phyloP scores from a whole-genome alignment of 225 moss, liverwort and hornwort species.

The Sphagnum contortum region DNA sequence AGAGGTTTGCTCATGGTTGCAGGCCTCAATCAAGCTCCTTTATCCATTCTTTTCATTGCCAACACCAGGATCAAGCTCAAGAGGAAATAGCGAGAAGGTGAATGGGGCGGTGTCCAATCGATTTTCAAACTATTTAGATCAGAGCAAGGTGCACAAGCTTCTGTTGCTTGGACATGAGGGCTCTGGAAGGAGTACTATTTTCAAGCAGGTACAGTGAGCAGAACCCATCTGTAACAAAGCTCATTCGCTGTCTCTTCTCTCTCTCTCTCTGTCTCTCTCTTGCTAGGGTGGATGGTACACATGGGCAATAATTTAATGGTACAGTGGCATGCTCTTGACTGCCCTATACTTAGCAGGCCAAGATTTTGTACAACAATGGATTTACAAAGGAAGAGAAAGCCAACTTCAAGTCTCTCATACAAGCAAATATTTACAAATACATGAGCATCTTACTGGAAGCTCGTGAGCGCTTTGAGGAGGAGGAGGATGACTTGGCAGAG shows the following conservation, averaged over 20 bases:
- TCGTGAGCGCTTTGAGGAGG: slow-evolving; percentile 94
- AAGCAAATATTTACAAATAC: slow-evolving; percentile 67
- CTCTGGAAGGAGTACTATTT: slow-evolving; percentile 91
- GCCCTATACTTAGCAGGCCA: slow-evolving; percentile 29
- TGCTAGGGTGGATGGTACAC: too few relatives aligned
- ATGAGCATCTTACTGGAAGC: slow-evolving; percentile 77
- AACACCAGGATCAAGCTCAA: slow-evolving; percentile 54
- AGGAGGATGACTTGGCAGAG: slow-evolving; percentile 54
- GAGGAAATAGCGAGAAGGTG: slow-evolving; percentile 24
- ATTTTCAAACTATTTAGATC: slow-evolving; percentile 48
- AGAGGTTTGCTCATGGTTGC: slow-evolving; percentile 6
- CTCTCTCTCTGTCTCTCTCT: too few relatives aligned
- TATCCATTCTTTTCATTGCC: slow-evolving; percentile 96
- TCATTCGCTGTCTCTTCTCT: too few relatives aligned
- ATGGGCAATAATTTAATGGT: too few relatives aligned
- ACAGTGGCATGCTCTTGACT: too few relatives aligned
- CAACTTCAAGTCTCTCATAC: slow-evolving; percentile 72
- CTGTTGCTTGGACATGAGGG: slow-evolving; percentile 93
- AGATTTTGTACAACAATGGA: slow-evolving; percentile 81
- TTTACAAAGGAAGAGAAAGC: slow-evolving; percentile 60
- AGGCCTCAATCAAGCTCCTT: slow-evolving; percentile 86
- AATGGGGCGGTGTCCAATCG: slow-evolving; percentile 30
- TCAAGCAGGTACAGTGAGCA: slow-evolving; percentile 70
- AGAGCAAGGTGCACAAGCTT: slow-evolving; percentile 76
- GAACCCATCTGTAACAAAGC: background rate